These are phyloP conservation scores for Dothistroma septosporum DNA, from an alignment of 2,329 filamentous ascomycete species.

Conservation along the genomic window DNA sequence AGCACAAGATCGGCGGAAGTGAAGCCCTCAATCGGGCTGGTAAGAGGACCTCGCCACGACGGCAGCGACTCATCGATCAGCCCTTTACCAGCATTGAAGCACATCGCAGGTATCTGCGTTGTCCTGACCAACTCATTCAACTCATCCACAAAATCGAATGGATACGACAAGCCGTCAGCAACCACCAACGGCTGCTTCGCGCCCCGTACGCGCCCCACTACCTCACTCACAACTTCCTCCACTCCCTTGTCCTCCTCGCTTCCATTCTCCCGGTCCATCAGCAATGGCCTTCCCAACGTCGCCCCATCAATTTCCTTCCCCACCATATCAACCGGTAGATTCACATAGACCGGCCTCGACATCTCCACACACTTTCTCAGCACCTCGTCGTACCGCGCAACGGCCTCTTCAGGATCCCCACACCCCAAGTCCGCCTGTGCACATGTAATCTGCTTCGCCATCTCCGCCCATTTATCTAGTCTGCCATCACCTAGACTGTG, in stretches of 20 bases:
- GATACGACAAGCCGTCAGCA: slow-evolving; percentile 49
- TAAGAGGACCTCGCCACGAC: slow-evolving; percentile 50
- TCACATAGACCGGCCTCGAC: slow-evolving; percentile 15
- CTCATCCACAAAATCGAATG: slow-evolving; percentile 41
- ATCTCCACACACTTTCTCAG: slow-evolving; percentile 11
- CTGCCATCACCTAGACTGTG: slow-evolving; percentile 11
- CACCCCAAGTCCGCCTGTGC: slow-evolving; percentile 17
- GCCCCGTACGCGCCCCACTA: slow-evolving; percentile 43
- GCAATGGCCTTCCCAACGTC: slow-evolving; percentile 21
- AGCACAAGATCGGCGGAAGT: slow-evolving; percentile 15
- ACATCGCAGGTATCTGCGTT: slow-evolving; percentile 49
- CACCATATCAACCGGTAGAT: slow-evolving; percentile 15
- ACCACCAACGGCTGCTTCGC: slow-evolving; percentile 49
- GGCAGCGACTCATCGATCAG: slow-evolving; percentile 47
- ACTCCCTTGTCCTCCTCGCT: slow-evolving; percentile 37
- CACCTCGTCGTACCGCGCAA: slow-evolving; percentile 8
- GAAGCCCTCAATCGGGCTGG: slow-evolving; percentile 33
- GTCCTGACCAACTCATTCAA: slow-evolving; percentile 44
- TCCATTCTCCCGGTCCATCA: slow-evolving; percentile 29
- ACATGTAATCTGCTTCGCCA: slow-evolving; percentile 18
- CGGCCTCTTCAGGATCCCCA: slow-evolving; percentile 3
- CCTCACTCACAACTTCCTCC: slow-evolving; percentile 13
- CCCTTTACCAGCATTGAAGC: slow-evolving; percentile 49
- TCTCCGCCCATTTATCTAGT: slow-evolving; percentile 14
- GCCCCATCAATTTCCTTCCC: slow-evolving; percentile 30